Base-by-base conservation (phyloP, 163 green algal genomes). In the Scenedesmus sp. region DNA sequence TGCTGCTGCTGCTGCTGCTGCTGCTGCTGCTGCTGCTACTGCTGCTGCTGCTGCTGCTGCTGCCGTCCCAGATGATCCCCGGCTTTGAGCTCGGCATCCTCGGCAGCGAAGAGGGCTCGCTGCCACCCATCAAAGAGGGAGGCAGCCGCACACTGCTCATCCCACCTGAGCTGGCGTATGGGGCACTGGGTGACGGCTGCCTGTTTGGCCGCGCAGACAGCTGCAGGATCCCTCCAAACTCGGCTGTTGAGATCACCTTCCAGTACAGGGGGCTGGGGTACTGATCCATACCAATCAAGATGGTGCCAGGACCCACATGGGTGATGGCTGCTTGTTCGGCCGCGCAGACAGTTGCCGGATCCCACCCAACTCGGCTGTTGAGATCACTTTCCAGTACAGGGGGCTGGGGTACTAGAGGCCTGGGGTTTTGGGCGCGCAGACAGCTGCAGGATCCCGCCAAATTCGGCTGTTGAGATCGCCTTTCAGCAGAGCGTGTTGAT, bases 161-260 rank as follows among this genome's bases (percentile, higher is more conserved):
- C 9, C 90, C 90, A 9, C 56, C 90, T 15, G 67, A 86, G 70
- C 66, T 90, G 67, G 90, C 90, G 1, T 92, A 90, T 76, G 90
- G 90, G 5, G 79, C 12, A 18, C 18, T 55, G 46, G 90, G 90
- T 5, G 90, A 92, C 57, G 64, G 59, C 12, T 92, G 90, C 90
- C 46, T 92, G 66, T 92, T 87, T 79, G 90, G 90, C 9, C 81
- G 77, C 5, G 74, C 34, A 52, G 55, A 86, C 34, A 87, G n/a
- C 83, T 92, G 90, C 73, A 82, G 90, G 26, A 86, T 92, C 10
- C 90, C 90, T 59, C 83, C 90, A 26, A 86, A 90, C 83, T 84
- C 64, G 23, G 55, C 82, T 15, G 90, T 92, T 23, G 90, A 90
- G 82, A 89, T 92, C 34, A 92, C 90, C 34, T 92, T 92, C 83